A percentile compares a stretch with the other conserved stretches of the same genome.
These are phyloP conservation scores for Pharus latifolius DNA, from an alignment of 176 grass and related monocot genomes.

Conservation along the genomic window DNA sequence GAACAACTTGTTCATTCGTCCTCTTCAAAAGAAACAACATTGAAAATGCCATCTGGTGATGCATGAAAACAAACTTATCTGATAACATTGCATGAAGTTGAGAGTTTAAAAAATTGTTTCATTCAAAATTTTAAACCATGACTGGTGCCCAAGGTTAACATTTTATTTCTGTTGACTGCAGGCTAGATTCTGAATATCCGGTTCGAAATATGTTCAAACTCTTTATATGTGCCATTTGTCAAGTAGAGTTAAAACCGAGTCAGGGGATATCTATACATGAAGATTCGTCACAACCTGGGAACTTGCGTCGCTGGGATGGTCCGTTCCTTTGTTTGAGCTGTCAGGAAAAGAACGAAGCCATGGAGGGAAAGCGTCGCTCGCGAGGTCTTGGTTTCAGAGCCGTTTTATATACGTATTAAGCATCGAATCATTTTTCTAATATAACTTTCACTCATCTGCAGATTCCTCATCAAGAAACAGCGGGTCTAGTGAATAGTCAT, in stretches of 20 bases:
- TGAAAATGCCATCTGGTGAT: not conserved
- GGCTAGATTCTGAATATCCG: constrained; percentile 83
- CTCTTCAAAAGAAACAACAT: not conserved
- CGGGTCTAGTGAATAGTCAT: constrained; percentile 38
- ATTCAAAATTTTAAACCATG: not conserved
- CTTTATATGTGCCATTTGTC: constrained; percentile 92
- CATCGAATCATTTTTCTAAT: constrained; percentile 15
- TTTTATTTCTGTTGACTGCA: constrained; percentile 26
- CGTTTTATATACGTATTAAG: constrained; percentile 10
- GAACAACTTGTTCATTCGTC: not conserved
- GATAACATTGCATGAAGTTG: too few species aligned
- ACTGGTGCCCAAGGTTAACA: not conserved
- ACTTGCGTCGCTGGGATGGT: constrained; percentile 81
- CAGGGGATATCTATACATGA: constrained; percentile 84
- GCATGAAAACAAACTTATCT: not conserved
- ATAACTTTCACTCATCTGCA: constrained; percentile 5
- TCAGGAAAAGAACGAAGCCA: constrained; percentile 89
- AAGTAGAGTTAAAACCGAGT: constrained; percentile 72
- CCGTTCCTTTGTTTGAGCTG: constrained; percentile 82
- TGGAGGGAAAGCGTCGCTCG: constrained; percentile 73
- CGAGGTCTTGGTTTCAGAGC: constrained; percentile 39
- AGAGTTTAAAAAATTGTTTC: too few species aligned
- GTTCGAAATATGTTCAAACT: constrained; percentile 97
- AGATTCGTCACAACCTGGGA: constrained; percentile 46
- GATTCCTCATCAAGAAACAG: constrained; percentile 49